Evolutionary conservation across 2,329 filamentous ascomycete species (phyloP).

Genomic region (Pseudocercospora vitis): DNA sequence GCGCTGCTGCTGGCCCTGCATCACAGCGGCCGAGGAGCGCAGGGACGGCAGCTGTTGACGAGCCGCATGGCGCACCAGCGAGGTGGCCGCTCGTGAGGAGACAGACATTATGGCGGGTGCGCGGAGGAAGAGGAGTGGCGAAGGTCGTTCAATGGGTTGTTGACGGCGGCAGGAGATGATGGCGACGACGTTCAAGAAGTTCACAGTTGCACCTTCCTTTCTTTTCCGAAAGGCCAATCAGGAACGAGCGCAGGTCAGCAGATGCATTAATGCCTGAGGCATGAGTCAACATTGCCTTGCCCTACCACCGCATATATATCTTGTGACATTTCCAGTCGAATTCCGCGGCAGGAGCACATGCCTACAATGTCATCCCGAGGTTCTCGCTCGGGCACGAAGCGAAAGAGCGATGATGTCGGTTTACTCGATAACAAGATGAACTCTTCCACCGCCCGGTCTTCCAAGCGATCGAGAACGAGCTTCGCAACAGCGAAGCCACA

Average conservation of each 20-base stretch:
- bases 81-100: constrained; percentile 48
- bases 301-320: background rate
- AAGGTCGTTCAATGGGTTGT: constrained; percentile 23
- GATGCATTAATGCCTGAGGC: background rate
- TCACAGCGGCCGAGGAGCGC: constrained; percentile 46
- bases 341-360: too few species aligned
- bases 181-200: background rate
- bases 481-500: constrained; percentile 1
- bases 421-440: background rate
- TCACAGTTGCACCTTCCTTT: background rate
- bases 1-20: constrained; percentile 42
- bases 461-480: constrained; percentile 17
- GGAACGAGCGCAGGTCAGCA: background rate
- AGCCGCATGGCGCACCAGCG: constrained; percentile 50
- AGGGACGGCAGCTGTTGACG: constrained; percentile 49
- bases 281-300: background rate
- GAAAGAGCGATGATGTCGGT: constrained; percentile 8
- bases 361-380: constrained; percentile 1
- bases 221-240: background rate
- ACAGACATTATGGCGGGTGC: constrained; percentile 49
- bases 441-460: background rate
- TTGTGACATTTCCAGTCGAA: too few species aligned
- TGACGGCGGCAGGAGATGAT: background rate
- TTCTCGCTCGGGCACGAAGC: constrained; percentile 4
- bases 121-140: constrained; percentile 20